These are phyloP conservation scores for Daldinia grandis DNA, from an alignment of 495 filamentous ascomycete species.

Conservation along the genomic window DNA sequence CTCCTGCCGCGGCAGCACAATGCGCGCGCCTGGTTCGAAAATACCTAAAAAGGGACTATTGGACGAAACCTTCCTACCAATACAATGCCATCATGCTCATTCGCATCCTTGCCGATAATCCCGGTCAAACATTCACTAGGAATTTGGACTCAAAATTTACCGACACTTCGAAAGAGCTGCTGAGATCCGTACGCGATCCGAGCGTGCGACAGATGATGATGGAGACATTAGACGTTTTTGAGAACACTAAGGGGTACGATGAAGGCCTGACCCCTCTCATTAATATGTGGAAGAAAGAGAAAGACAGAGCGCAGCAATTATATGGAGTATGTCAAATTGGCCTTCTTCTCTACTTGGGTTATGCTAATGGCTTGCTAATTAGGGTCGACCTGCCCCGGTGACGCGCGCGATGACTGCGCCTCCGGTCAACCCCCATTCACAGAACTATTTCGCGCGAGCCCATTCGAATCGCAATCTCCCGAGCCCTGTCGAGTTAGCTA, in stretches of 20 bases:
- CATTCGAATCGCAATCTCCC: slow-evolving; percentile 66
- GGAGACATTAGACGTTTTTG: slow-evolving; percentile 83
- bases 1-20: slow-evolving; percentile 81
- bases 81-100: slow-evolving; percentile 98
- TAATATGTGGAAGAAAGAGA: slow-evolving; percentile 92
- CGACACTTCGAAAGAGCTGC: slow-evolving; percentile 74
- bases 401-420: slow-evolving; percentile 39
- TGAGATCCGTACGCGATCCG: slow-evolving; percentile 74
- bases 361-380: slow-evolving; percentile 11
- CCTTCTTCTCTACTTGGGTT: background rate
- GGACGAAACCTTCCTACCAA: slow-evolving; percentile 71
- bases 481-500: slow-evolving; percentile 78
- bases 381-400: slow-evolving; percentile 41
- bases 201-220: slow-evolving; percentile 78
- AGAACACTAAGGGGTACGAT: slow-evolving; percentile 72
- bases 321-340: slow-evolving; percentile 47
- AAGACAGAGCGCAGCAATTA: slow-evolving; percentile 63
- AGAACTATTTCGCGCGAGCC: slow-evolving; percentile 54
- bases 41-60: slow-evolving; percentile 74
- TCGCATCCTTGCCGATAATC: slow-evolving; percentile 91
- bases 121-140: slow-evolving; percentile 84
- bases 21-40: slow-evolving; percentile 81
- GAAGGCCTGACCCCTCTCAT: slow-evolving; percentile 71
- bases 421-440: slow-evolving; percentile 41
- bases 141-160: slow-evolving; percentile 86